A percentile compares a stretch with the other conserved stretches of the same genome.
phyloP scores from a whole-genome alignment of 768 basidiomycete species.

The Rubroboletus pulcherrimus region DNA sequence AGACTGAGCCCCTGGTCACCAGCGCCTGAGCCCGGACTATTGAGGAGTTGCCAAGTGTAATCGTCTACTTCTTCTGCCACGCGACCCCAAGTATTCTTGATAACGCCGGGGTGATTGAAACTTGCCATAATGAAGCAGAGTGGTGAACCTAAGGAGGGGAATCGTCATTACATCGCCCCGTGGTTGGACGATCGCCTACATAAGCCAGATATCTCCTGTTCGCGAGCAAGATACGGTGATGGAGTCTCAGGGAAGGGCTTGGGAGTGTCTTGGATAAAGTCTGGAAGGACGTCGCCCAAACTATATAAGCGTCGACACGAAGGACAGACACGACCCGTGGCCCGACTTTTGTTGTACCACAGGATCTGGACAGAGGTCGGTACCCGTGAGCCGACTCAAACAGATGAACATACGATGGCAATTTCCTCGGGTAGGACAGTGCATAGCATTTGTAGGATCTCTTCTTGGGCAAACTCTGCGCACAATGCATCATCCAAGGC shows the following conservation, averaged over 20 bases:
- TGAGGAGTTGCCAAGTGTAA: constrained; percentile 58
- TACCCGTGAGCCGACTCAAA: not conserved
- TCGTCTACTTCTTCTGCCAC: constrained; percentile 68
- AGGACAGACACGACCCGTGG: constrained; percentile 68
- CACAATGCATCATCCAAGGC: constrained; percentile 63
- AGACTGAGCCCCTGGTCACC: constrained; percentile 49
- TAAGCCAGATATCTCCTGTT: constrained; percentile 73
- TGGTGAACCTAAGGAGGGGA: constrained; percentile 54
- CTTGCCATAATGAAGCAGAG: constrained; percentile 74
- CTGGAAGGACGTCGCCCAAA: constrained; percentile 61
- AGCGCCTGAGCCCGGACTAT: constrained; percentile 34
- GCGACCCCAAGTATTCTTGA: constrained; percentile 66
- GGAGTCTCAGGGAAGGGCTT: constrained; percentile 16
- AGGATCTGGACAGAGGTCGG: constrained; percentile 45
- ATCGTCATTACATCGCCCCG: constrained; percentile 1
- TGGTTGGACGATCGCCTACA: constrained; percentile 44
- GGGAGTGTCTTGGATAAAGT: constrained; percentile 35
- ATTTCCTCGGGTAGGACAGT: constrained; percentile 68
- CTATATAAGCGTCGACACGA: constrained; percentile 71
- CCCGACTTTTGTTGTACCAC: constrained; percentile 84
- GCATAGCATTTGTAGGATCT: constrained; percentile 68
- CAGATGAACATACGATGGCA: constrained; percentile 51
- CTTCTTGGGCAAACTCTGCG: constrained; percentile 73
- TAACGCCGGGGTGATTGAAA: constrained; percentile 58
- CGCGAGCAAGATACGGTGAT: constrained; percentile 45